Evolutionary conservation across 129 eudicot genomes (phyloP).

Genomic region (Silybum marianum): DNA sequence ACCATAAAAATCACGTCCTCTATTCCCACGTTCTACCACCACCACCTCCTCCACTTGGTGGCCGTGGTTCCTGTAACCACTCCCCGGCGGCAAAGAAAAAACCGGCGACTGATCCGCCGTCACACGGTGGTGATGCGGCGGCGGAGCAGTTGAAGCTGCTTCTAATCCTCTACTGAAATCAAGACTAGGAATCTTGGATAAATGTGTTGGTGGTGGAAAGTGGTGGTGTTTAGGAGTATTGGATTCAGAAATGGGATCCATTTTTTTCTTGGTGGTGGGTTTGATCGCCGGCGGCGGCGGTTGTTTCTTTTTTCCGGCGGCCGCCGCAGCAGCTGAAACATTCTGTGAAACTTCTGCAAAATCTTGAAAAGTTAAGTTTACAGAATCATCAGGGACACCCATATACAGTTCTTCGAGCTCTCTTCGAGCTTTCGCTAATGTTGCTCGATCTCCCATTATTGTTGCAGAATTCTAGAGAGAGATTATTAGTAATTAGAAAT

Average conservation of each 20-base stretch:
- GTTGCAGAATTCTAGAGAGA: background rate
- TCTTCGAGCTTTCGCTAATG: slow-evolving; percentile 60
- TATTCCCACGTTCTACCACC: background rate
- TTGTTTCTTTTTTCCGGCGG: slow-evolving; percentile 33
- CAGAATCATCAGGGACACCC: slow-evolving; percentile 81
- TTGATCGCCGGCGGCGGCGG: background rate
- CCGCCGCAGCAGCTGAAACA: background rate
- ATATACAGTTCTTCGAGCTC: slow-evolving; percentile 75
- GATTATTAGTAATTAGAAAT: slow-evolving; percentile 15
- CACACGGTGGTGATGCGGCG: slow-evolving; percentile 8
- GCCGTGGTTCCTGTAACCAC: slow-evolving; percentile 21
- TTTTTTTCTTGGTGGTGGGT: background rate
- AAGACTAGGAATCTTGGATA: slow-evolving; percentile 68
- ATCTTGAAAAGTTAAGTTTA: slow-evolving; percentile 79
- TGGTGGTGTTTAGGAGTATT: slow-evolving; percentile 34
- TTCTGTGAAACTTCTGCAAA: slow-evolving; percentile 56
- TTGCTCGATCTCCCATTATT: slow-evolving; percentile 53
- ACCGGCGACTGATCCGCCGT: background rate
- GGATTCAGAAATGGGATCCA: slow-evolving; percentile 43
- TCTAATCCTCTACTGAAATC: slow-evolving; percentile 67
- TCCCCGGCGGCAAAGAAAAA: slow-evolving; percentile 6
- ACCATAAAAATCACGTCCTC: background rate
- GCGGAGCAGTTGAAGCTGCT: slow-evolving; percentile 34
- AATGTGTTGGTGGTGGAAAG: slow-evolving; percentile 8
- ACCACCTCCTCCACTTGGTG: slow-evolving; percentile 7